Percentiles rank a stretch among this genome's conserved stretches.
Conservation (phyloP, 2,329 filamentous ascomycete genomes). For the Aspergillus fumigatiaffinis region DNA sequence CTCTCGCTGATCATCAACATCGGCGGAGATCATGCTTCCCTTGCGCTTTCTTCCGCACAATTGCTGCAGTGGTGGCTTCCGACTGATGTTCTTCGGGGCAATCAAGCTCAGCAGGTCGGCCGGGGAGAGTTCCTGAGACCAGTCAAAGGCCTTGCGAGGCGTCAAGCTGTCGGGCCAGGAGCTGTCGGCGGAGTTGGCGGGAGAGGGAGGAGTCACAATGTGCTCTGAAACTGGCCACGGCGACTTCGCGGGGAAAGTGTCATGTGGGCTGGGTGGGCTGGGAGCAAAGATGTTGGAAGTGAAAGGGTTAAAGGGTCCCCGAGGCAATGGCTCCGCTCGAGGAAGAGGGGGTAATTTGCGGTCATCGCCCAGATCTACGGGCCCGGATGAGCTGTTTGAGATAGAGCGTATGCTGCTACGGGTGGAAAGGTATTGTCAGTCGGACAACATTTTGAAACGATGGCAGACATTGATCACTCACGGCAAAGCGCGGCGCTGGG, state of each 20-base stretch:
- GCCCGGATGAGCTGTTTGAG: conserved; percentile 15
- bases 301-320: conserved; percentile 37
- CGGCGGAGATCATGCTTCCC: conserved; percentile 27
- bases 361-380: conserved; percentile 29
- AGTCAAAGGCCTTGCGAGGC: conserved; percentile 29
- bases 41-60: conserved; percentile 39
- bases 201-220: conserved; percentile 33
- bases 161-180: conserved; percentile 33
- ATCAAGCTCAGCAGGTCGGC: conserved; percentile 33
- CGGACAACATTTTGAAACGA: not conserved
- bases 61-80: conserved; percentile 38
- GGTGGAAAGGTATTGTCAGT: not conserved
- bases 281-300: conserved; percentile 25
- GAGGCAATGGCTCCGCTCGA: conserved; percentile 34
- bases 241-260: conserved; percentile 32
- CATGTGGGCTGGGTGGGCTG: conserved; percentile 32
- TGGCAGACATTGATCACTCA: conserved; percentile 20
- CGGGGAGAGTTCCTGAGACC: conserved; percentile 32
- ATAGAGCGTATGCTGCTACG: conserved; percentile 22
- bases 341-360: conserved; percentile 37
- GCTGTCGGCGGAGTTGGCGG: conserved; percentile 35
- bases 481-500: conserved; percentile 34
- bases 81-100: conserved; percentile 34
- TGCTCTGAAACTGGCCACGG: conserved; percentile 28
- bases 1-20: conserved; percentile 36